Evolutionary conservation across 805 yeast genomes (phyloP).

Genomic region (Lachancea sp.): DNA sequence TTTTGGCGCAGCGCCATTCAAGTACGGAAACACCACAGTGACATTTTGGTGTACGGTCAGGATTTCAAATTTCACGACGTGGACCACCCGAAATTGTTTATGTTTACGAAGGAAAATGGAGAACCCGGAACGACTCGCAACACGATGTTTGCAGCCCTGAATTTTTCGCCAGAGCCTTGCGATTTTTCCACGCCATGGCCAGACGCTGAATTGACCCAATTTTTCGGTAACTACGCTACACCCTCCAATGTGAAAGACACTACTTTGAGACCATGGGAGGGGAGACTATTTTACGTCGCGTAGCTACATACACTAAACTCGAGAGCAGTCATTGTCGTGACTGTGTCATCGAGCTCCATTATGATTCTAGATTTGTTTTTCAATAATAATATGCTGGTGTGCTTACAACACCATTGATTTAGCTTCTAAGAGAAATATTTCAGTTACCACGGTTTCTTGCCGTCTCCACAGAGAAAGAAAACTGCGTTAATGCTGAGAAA

Average conservation of each 20-base stretch:
- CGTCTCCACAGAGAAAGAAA: too few species aligned
- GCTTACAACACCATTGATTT: too few species aligned
- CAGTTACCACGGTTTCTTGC: too few species aligned
- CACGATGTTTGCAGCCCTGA: slow-evolving; percentile 35
- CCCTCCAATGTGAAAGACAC: slow-evolving; percentile 13
- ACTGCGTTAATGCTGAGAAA: too few species aligned
- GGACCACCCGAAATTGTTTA: slow-evolving; percentile 37
- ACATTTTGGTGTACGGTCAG: slow-evolving; percentile 40
- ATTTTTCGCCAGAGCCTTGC: slow-evolving; percentile 34
- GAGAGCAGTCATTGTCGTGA: too few species aligned
- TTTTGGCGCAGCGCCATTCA: slow-evolving; percentile 41
- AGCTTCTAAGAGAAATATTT: too few species aligned
- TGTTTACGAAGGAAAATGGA: slow-evolving; percentile 35
- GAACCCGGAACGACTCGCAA: slow-evolving; percentile 18
- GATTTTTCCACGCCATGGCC: slow-evolving; percentile 29
- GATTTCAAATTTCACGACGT: slow-evolving; percentile 38
- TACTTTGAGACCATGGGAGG: slow-evolving; percentile 40
- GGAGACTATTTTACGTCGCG: slow-evolving; percentile 34
- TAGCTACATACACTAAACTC: neutral
- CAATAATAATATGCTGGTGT: too few species aligned
- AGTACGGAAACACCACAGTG: slow-evolving; percentile 39
- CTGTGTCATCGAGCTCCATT: too few species aligned
- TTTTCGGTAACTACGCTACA: slow-evolving; percentile 28
- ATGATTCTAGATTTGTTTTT: too few species aligned
- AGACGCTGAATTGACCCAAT: slow-evolving; percentile 29